Percentiles rank a stretch among this genome's conserved stretches.
Evolutionary conservation across 257 asterid genomes (phyloP).

Genomic region (Ocimum tenuiflorum): DNA sequence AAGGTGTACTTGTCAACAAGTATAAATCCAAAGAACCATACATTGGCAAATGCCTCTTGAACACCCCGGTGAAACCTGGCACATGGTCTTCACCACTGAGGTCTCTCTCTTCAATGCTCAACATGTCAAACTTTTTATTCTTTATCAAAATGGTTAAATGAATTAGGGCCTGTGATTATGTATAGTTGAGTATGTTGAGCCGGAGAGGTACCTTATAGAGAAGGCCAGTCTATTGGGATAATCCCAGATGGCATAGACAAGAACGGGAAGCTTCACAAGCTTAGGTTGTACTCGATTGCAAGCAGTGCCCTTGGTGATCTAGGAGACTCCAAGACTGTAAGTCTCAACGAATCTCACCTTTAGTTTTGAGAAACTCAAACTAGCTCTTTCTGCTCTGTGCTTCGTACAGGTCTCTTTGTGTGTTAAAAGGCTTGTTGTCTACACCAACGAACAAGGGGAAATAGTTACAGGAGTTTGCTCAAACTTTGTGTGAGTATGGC

Average conservation of each 20-base stretch:
- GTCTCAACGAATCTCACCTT: conserved; percentile 24
- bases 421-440: conserved; percentile 80
- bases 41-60: conserved; percentile 72
- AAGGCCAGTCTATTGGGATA: too few species aligned
- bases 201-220: conserved; percentile 88
- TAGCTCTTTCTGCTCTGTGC: conserved; percentile 1
- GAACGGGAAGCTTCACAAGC: too few species aligned
- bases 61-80: conserved; percentile 99
- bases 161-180: too few species aligned
- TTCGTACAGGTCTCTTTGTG: conserved; percentile 77
- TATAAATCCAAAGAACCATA: conserved; percentile 92
- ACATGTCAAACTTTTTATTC: not conserved
- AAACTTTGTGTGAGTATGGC: conserved; percentile 83
- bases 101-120: conserved; percentile 26
- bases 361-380: not conserved
- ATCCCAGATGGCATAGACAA: conserved; percentile 89
- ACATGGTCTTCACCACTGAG: conserved; percentile 93
- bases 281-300: conserved; percentile 90
- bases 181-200: conserved; percentile 20
- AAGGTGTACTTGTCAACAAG: conserved; percentile 75
- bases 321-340: too few species aligned
- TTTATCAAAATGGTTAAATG: too few species aligned
- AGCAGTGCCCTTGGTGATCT: conserved; percentile 98
- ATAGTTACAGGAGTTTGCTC: conserved; percentile 93
- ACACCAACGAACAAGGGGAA: conserved; percentile 82